A percentile compares a stretch with the other conserved stretches of the same genome.
Evolutionary conservation across 2,329 filamentous ascomycete species (phyloP).

Genomic region (Trichophaea hybrida): DNA sequence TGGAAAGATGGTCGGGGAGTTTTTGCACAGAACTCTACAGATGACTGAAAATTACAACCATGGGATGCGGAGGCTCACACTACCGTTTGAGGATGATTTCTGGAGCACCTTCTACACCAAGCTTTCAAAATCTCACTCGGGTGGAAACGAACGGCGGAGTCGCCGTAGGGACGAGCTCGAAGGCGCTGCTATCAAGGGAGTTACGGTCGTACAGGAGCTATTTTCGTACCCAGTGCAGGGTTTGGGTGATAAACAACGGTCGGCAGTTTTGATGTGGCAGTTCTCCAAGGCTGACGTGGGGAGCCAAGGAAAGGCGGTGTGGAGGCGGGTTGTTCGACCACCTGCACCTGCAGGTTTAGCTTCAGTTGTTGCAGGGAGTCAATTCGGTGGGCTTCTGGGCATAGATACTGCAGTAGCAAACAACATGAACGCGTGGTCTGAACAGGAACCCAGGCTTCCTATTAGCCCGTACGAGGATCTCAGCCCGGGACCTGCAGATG

Average conservation of each 20-base stretch:
- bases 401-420: neutral
- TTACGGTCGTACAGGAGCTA: constrained; percentile 27
- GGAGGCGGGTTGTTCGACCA: constrained; percentile 12
- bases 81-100: constrained; percentile 24
- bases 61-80: constrained; percentile 16
- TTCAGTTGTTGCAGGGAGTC: neutral
- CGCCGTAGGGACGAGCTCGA: constrained; percentile 23
- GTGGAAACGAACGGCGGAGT: neutral
- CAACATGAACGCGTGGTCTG: neutral
- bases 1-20: constrained; percentile 8
- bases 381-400: neutral
- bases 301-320: constrained; percentile 14
- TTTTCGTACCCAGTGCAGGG: constrained; percentile 20
- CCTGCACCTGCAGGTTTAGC: neutral
- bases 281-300: constrained; percentile 24
- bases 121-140: constrained; percentile 10
- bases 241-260: constrained; percentile 19
- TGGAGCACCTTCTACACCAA: constrained; percentile 23
- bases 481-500: neutral
- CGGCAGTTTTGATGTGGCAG: constrained; percentile 27
- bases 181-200: constrained; percentile 23
- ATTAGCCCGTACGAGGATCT: constrained; percentile 3
- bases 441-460: neutral
- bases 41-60: constrained; percentile 18
- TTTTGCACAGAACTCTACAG: neutral